Conservation (phyloP, 2,329 filamentous ascomycete genomes). For the Paraphaeosphaeria minitans region DNA sequence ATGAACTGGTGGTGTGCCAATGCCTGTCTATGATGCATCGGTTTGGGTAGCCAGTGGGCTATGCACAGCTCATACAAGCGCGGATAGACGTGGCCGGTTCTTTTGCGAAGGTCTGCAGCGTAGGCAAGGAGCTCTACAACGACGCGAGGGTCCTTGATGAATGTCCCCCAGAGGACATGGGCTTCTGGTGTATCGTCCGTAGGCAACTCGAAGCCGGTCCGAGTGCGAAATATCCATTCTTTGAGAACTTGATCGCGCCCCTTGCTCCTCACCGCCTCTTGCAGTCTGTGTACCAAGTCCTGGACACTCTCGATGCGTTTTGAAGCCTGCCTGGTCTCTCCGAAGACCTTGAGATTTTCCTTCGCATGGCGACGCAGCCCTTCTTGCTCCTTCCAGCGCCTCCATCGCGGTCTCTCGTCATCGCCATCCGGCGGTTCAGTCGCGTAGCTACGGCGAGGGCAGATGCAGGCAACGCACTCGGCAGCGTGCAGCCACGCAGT, state of each 20-base stretch:
- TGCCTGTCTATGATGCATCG: conserved; percentile 20
- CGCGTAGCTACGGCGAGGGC: conserved; percentile 23
- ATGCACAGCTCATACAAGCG: conserved; percentile 54
- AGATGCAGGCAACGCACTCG: conserved; percentile 24
- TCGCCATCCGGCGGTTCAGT: not conserved
- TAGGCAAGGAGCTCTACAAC: conserved; percentile 48
- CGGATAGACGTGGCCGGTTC: conserved; percentile 41
- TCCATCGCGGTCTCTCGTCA: conserved; percentile 22
- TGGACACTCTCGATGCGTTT: conserved; percentile 20
- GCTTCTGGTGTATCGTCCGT: conserved; percentile 44
- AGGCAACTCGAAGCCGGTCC: conserved; percentile 45
- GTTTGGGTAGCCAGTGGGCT: conserved; percentile 41
- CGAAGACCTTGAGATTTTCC: not conserved
- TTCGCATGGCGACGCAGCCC: conserved; percentile 7
- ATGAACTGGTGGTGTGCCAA: conserved; percentile 34
- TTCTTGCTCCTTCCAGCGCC: conserved; percentile 14
- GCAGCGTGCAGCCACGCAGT: conserved; percentile 20
- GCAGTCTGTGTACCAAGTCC: conserved; percentile 50
- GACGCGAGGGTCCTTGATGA: conserved; percentile 47
- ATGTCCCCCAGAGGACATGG: conserved; percentile 52
- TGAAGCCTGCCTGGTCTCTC: conserved; percentile 7
- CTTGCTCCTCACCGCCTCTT: conserved; percentile 48
- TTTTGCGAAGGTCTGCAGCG: conserved; percentile 48
- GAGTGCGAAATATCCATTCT: conserved; percentile 50
- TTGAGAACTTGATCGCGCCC: conserved; percentile 49